Conservation (phyloP, 2,329 filamentous ascomycete species). For the Pyricularia sp. region DNA sequence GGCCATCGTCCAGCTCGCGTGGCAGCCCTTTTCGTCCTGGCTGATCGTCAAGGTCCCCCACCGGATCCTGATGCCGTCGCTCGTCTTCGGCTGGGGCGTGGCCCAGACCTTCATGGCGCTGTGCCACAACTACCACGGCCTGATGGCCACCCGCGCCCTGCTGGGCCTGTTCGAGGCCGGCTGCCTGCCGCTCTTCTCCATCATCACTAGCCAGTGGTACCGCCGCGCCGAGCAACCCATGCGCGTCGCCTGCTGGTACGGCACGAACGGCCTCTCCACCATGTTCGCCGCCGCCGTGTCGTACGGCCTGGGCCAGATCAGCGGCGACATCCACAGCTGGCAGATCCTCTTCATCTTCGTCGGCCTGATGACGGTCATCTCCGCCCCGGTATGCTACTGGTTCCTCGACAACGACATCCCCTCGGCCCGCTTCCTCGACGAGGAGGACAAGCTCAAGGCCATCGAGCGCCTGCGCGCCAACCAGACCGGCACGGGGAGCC, state of each 20-base stretch:
- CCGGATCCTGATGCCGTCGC: conserved; percentile 44
- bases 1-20: conserved; percentile 49
- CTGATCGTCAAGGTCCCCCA: conserved; percentile 54
- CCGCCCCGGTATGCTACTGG: conserved; percentile 49
- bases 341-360: conserved; percentile 51
- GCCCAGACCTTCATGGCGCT: conserved; percentile 25
- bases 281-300: conserved; percentile 47
- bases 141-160: conserved; percentile 21
- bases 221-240: conserved; percentile 47
- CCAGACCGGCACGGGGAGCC: conserved; percentile 64
- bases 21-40: conserved; percentile 50
- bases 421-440: conserved; percentile 47
- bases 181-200: conserved; percentile 33
- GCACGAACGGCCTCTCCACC: conserved; percentile 48
- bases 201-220: conserved; percentile 40
- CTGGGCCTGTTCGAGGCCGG: conserved; percentile 25
- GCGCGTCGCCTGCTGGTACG: conserved; percentile 57
- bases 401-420: conserved; percentile 50
- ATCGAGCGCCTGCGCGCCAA: conserved; percentile 66
- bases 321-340: conserved; percentile 24
- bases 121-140: conserved; percentile 15
- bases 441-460: conserved; percentile 57
- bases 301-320: conserved; percentile 46
- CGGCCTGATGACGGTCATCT: conserved; percentile 49
- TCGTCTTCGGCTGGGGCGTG: conserved; percentile 35